Conservation (phyloP, 2,329 filamentous ascomycete genomes). For the Magnaporthales sp. region DNA sequence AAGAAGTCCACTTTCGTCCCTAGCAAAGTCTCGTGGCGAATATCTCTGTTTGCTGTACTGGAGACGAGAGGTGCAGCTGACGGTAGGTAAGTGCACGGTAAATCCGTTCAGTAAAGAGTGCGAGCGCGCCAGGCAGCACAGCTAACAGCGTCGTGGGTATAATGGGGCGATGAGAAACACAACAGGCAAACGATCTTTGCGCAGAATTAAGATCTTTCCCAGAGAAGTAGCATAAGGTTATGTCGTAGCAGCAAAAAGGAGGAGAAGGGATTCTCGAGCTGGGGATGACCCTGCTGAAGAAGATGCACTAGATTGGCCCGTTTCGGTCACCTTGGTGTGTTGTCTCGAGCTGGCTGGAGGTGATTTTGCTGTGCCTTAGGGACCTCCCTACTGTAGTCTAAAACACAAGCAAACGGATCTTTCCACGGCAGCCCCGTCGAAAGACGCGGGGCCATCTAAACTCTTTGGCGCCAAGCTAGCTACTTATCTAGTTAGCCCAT, state of each 20-base stretch:
- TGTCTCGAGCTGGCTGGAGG: neutral
- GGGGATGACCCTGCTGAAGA: slow-evolving; percentile 40
- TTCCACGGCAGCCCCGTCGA: neutral
- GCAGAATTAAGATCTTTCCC: neutral
- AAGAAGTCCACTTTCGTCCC: neutral
- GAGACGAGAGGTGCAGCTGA: neutral
- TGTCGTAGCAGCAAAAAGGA: neutral
- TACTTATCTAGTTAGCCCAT: neutral
- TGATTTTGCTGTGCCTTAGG: neutral
- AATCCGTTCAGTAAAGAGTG: neutral
- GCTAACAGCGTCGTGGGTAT: neutral
- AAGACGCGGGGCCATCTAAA: neutral
- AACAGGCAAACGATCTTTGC: neutral
- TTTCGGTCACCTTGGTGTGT: slow-evolving; percentile 23
- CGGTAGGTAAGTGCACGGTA: neutral
- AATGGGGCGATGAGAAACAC: neutral
- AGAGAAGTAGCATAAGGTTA: neutral
- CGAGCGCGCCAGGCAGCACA: neutral
- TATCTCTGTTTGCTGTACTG: neutral
- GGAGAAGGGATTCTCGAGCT: slow-evolving; percentile 14
- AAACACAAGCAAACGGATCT: neutral
- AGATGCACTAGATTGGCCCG: neutral
- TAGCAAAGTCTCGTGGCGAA: neutral
- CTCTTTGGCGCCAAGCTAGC: neutral
- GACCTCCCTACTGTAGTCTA: neutral